phyloP scores from a whole-genome alignment of 345 rosid genomes.

The Salix udensis region DNA sequence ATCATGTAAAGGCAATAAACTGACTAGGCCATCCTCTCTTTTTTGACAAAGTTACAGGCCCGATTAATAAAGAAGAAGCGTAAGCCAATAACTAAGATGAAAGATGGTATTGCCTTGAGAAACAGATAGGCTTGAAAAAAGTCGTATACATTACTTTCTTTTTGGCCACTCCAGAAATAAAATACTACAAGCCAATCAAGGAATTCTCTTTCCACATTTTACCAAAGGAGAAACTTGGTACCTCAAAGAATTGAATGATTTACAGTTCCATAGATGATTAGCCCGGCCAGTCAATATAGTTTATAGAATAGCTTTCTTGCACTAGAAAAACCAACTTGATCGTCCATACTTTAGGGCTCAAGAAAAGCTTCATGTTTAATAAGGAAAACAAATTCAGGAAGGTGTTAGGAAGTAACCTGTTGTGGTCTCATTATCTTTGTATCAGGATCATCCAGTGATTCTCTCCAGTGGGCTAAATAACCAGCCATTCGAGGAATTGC shows the following conservation, averaged over 20 bases:
- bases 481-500: slow-evolving; percentile 99
- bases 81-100: not conserved
- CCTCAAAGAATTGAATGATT: no score
- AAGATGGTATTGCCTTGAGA: no score
- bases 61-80: not conserved
- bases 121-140: not conserved
- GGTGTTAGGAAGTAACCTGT: slow-evolving; percentile 46
- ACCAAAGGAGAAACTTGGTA: not conserved
- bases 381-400: not conserved
- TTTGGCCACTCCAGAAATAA: not conserved
- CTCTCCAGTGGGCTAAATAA: slow-evolving; percentile 87
- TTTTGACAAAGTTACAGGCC: not conserved
- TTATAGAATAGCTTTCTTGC: not conserved
- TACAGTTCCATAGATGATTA: not conserved
- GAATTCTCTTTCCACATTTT: not conserved
- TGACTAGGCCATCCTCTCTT: not conserved
- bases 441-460: slow-evolving; percentile 94
- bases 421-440: slow-evolving; percentile 99
- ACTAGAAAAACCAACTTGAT: not conserved
- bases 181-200: not conserved
- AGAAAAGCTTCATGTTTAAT: not conserved
- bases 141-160: not conserved
- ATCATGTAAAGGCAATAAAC: not conserved
- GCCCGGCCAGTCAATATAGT: not conserved
- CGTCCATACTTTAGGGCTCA: not conserved